Evolutionary conservation across 208 protist species (phyloP).

Genomic region (Endotrypanum monterogeii): DNA sequence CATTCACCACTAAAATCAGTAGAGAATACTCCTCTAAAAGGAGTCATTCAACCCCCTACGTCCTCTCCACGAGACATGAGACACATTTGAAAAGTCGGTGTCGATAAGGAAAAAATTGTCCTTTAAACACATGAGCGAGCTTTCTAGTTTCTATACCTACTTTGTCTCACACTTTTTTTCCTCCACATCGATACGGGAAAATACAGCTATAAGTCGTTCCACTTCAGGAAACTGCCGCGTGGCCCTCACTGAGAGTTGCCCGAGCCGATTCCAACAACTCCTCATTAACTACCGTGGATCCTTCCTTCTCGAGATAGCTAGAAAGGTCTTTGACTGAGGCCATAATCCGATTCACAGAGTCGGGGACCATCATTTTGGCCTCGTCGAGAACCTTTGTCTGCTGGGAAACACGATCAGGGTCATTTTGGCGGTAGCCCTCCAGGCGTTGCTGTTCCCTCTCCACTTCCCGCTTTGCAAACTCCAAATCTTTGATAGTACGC

Average conservation of each 20-base stretch:
- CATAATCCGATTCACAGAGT: constrained; percentile 70
- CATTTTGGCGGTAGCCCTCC: constrained; percentile 39
- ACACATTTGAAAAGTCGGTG: not conserved
- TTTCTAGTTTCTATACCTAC: not conserved
- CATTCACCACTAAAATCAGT: not conserved
- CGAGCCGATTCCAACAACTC: constrained; percentile 45
- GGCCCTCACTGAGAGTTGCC: constrained; percentile 13
- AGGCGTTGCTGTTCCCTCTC: constrained; percentile 50
- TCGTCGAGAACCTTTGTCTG: constrained; percentile 77
- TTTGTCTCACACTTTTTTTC: not conserved
- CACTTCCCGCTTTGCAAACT: constrained; percentile 71
- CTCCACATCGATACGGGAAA: not conserved
- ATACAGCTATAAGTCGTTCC: not conserved
- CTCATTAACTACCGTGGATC: constrained; percentile 32
- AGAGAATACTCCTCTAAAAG: not conserved
- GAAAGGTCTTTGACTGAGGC: constrained; percentile 54
- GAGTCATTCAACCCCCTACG: not conserved
- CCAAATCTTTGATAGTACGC: constrained; percentile 71
- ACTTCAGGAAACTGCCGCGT: constrained; percentile 24
- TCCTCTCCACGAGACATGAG: not conserved
- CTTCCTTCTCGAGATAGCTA: constrained; percentile 62
- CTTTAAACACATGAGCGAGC: not conserved
- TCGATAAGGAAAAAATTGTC: not conserved
- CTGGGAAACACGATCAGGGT: constrained; percentile 62
- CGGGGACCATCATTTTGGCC: constrained; percentile 80